phyloP scores from a whole-genome alignment of 176 grass and related monocot genomes.

The Ampelocalamus luodianensis region DNA sequence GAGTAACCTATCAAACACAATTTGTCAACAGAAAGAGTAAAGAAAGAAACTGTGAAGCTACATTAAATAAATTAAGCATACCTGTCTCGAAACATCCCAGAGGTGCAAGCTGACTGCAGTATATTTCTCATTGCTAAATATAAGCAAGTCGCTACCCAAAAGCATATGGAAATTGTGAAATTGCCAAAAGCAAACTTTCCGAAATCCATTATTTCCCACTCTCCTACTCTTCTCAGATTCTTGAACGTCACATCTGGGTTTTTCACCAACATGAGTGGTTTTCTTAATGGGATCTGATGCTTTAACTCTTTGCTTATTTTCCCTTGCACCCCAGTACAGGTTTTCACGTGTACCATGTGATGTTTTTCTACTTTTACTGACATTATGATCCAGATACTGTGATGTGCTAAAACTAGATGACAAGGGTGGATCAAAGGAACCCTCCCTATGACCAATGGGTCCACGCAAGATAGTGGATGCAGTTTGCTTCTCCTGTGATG shows the following conservation, averaged over 20 bases:
- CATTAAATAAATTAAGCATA: slow-evolving; percentile 47
- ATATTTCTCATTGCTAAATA: slow-evolving; percentile 99
- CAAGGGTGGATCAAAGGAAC: slow-evolving; percentile 57
- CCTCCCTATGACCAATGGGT: slow-evolving; percentile 60
- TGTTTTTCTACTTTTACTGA: slow-evolving; percentile 53
- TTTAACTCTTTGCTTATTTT: slow-evolving; percentile 70
- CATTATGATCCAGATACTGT: slow-evolving; percentile 55
- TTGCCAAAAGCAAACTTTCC: slow-evolving; percentile 91
- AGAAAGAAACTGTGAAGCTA: slow-evolving; percentile 11
- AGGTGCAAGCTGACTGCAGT: slow-evolving; percentile 94
- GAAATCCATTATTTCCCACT: slow-evolving; percentile 86
- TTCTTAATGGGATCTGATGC: slow-evolving; percentile 64
- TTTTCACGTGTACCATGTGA: slow-evolving; percentile 59
- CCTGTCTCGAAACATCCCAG: slow-evolving; percentile 96
- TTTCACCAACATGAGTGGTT: slow-evolving; percentile 67
- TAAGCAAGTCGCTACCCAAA: slow-evolving; percentile 93
- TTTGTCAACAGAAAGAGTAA: slow-evolving; percentile 33
- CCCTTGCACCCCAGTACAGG: slow-evolving; percentile 54
- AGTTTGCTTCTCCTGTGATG: slow-evolving; percentile 57
- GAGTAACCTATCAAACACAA: slow-evolving; percentile 72
- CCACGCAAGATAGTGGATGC: slow-evolving; percentile 69
- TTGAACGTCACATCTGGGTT: slow-evolving; percentile 67
- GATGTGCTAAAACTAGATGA: slow-evolving; percentile 54
- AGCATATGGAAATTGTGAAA: slow-evolving; percentile 98
- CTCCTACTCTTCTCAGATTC: slow-evolving; percentile 89